Conservation (phyloP, 306 rosid genomes). For the Canavalia ensiformis region DNA sequence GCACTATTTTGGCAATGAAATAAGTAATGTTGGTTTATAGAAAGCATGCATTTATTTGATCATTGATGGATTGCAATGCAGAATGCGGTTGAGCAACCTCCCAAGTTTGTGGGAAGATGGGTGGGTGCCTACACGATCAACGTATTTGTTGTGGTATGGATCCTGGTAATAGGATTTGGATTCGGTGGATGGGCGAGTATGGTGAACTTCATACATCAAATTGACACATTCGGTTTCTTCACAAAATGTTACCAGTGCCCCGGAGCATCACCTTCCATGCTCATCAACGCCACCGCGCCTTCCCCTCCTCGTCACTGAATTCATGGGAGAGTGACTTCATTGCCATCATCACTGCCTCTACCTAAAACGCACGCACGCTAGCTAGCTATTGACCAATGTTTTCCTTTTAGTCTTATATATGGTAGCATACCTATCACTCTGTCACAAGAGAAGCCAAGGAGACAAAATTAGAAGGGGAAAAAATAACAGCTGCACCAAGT, state of each 20-base stretch:
- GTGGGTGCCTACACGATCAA: conserved; percentile 71
- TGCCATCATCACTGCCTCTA: too few species aligned
- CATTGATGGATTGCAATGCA: background rate
- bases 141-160: conserved; percentile 78
- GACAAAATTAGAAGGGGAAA: too few species aligned
- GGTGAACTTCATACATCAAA: conserved; percentile 78
- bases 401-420: too few species aligned
- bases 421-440: too few species aligned
- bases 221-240: conserved; percentile 87
- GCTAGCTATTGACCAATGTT: too few species aligned
- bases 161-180: conserved; percentile 78
- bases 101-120: conserved; percentile 48
- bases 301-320: background rate
- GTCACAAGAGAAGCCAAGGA: too few species aligned
- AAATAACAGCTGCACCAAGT: too few species aligned
- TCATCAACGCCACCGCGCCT: conserved; percentile 14
- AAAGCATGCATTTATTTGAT: background rate
- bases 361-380: too few species aligned
- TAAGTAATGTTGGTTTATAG: too few species aligned
- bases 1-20: too few species aligned
- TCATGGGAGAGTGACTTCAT: too few species aligned
- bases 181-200: conserved; percentile 54
- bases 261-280: background rate
- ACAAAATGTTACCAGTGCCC: conserved; percentile 88
- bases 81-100: conserved; percentile 41